phyloP scores from a whole-genome alignment of 192 early-diverging fungal species.

The Mortierella hygrophila region DNA sequence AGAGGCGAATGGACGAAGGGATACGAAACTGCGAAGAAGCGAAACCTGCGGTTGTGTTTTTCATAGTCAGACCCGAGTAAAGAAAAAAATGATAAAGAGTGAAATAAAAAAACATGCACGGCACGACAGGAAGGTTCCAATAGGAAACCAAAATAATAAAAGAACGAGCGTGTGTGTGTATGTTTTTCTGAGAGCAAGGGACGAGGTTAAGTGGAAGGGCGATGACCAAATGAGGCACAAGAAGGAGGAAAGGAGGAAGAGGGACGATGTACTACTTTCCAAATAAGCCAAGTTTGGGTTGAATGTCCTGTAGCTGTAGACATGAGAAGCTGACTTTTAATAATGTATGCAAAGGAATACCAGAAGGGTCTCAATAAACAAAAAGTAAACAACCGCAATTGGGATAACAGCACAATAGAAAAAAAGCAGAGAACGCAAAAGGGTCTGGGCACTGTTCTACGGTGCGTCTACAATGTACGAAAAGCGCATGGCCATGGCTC shows the following conservation, averaged over 20 bases:
- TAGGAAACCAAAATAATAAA: no score
- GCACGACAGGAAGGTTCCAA: background rate
- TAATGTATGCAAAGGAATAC: background rate
- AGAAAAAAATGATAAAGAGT: background rate
- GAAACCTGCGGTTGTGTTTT: background rate
- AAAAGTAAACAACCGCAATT: background rate
- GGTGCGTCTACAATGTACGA: no score
- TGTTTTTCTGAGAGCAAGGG: background rate
- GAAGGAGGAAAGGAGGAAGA: background rate
- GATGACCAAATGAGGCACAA: background rate
- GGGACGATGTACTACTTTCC: background rate
- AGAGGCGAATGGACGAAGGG: background rate
- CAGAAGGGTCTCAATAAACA: background rate
- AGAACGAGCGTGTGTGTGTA: no score
- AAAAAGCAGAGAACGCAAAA: no score
- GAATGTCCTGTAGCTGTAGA: background rate
- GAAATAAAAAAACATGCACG: background rate
- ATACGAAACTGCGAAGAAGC: background rate
- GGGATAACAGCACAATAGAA: no score
- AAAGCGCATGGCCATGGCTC: no score
- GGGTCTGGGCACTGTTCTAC: no score
- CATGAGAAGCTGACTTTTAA: background rate
- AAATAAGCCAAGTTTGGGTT: constrained; percentile 3
- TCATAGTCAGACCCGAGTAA: background rate
- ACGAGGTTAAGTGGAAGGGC: background rate